Evolutionary conservation across 352 stramenopile species (phyloP), one percentile per base, ranked within the genome.

Genomic region (Nothophytophthora sp.): DNA sequence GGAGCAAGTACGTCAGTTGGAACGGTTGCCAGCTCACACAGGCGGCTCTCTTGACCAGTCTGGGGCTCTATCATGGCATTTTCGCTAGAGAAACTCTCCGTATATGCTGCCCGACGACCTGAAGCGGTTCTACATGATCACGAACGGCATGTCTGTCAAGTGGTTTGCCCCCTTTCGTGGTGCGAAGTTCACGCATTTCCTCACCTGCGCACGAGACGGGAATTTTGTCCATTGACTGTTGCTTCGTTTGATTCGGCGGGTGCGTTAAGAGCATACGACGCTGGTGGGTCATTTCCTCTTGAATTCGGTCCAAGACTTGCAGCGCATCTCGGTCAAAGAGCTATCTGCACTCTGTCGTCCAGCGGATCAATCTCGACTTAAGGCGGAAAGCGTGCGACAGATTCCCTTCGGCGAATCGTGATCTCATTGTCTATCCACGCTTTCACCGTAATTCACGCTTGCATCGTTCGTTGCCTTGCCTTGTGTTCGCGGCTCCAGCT

Each of bases 81-180:
- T n/a, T n/a, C n/a, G n/a, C n/a, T 73, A 90, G 65, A 86, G 86
- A 60, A 78, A 92, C 38, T 65, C 67, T 13, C 76, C 80, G 0
- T 69, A 61, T 38, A 22, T 61, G 7, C 57, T 92, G 27, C 82
- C 82, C 18, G 61, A 82, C 7, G 79, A 90, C 50, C 59, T 92
- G 45, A 81, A 73, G 53, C 75, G 66, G 19, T 92, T 90, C 50
- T 88, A 84, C 36, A 73, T 51, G 7, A 67, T 84, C 53, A 67
- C 73, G 19, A 92, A 92, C 38, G 82, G 82, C 7, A 36, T 92
- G 16, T 81, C 73, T 0, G 57, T 88, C 41, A 90, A 88, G 52
- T 92, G 82, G 82, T 89, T 83, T 49, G 71, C 63, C 2, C 46
- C 49, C 24, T 80, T 90, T 47, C 64, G 62, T 25, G 71, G 76